Evolutionary conservation across 1,139 yeast genomes (phyloP).

Genomic region (Blastobotrys raffinosifermentans): DNA sequence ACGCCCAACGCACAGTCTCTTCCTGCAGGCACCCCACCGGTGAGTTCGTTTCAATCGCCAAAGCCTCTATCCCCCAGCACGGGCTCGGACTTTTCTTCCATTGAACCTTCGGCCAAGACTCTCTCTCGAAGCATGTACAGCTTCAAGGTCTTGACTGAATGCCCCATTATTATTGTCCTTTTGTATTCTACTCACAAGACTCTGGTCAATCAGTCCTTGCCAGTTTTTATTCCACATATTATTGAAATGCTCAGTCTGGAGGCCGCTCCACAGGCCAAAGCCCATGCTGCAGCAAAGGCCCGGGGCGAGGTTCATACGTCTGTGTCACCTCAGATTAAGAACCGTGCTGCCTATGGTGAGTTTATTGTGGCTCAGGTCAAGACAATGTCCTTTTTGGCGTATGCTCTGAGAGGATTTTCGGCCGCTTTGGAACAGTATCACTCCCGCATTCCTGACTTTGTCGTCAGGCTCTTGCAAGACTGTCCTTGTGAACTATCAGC

Average conservation of each 20-base stretch:
- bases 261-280: conserved; percentile 67
- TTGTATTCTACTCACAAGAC: conserved; percentile 82
- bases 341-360: conserved; percentile 79
- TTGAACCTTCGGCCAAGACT: conserved; percentile 37
- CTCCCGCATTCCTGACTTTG: conserved; percentile 73
- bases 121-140: conserved; percentile 62
- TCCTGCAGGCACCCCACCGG: conserved; percentile 23
- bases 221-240: conserved; percentile 75
- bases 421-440: conserved; percentile 59
- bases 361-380: conserved; percentile 94
- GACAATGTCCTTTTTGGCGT: conserved; percentile 92
- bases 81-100: conserved; percentile 28
- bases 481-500: conserved; percentile 95
- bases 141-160: conserved; percentile 88
- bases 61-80: conserved; percentile 41
- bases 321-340: conserved; percentile 61
- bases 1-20: conserved; percentile 21
- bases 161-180: conserved; percentile 95
- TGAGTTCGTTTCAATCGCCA: conserved; percentile 34
- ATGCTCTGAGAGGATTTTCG: conserved; percentile 82
- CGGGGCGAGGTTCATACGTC: conserved; percentile 49
- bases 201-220: conserved; percentile 64
- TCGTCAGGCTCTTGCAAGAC: conserved; percentile 80
- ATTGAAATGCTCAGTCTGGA: conserved; percentile 69
- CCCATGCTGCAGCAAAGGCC: conserved; percentile 55